Conservation (phyloP, 73 alveolate species). For the Paramecium pentaurelia region DNA sequence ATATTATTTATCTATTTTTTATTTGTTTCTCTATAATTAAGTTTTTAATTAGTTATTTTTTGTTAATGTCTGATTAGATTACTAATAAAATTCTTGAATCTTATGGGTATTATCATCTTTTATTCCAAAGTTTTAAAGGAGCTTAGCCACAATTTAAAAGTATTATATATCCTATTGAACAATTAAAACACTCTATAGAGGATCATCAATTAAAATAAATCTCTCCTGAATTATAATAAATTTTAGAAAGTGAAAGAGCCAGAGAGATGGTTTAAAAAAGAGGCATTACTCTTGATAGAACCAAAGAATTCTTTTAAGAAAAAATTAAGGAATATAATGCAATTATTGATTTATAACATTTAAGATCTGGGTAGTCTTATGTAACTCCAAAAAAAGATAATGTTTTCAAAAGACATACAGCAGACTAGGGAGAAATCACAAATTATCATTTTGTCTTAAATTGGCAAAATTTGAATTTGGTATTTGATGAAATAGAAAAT, state of each 20-base stretch:
- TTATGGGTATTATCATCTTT: background rate
- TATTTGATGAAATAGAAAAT: background rate
- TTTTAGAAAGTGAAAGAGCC: background rate
- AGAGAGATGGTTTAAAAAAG: slow-evolving; percentile 22
- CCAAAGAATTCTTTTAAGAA: background rate
- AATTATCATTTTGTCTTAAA: background rate
- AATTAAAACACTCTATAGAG: background rate
- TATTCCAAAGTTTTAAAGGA: background rate
- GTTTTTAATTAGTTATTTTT: background rate
- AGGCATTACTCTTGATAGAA: background rate
- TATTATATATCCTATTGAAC: background rate
- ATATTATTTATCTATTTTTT: background rate
- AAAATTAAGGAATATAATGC: slow-evolving; percentile 36
- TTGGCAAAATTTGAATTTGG: slow-evolving; percentile 35
- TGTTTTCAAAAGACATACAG: background rate
- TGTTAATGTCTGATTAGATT: background rate
- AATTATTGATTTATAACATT: background rate
- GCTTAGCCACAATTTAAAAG: background rate
- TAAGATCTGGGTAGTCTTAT: background rate
- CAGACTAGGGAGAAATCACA: background rate
- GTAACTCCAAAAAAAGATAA: background rate
- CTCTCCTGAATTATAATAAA: background rate
- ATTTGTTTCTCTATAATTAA: background rate
- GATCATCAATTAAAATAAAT: slow-evolving; percentile 2
- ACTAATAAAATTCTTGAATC: background rate